Conservation (phyloP, 345 rosid species). For the Lepidium sativum region DNA sequence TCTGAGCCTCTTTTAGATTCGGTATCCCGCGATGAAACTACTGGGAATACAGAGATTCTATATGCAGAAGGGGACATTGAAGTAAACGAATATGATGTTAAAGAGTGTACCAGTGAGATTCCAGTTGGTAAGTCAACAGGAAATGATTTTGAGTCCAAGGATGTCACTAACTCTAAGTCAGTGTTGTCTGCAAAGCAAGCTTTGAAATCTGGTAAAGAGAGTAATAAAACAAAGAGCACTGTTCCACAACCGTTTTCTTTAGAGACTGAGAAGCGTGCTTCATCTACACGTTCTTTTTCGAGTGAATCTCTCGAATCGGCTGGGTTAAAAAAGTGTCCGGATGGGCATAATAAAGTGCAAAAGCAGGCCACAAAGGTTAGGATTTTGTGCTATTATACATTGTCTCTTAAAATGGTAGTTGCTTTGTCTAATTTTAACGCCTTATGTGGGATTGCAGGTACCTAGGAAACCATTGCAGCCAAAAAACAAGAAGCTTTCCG, state of each 20-base stretch:
- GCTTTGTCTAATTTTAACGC: not conserved
- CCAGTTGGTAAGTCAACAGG: slow-evolving; percentile 29
- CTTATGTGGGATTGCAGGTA: slow-evolving; percentile 28
- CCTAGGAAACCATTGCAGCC: slow-evolving; percentile 58
- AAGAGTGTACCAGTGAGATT: slow-evolving; percentile 63
- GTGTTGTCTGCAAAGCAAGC: slow-evolving; percentile 29
- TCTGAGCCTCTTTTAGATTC: slow-evolving; percentile 30
- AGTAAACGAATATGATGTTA: slow-evolving; percentile 64
- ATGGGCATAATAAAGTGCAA: slow-evolving; percentile 16
- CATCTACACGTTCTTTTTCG: slow-evolving; percentile 41
- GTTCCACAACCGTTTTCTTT: slow-evolving; percentile 86
- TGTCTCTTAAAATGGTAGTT: not conserved
- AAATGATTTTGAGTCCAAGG: not conserved
- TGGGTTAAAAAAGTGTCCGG: slow-evolving; percentile 12
- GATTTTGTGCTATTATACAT: not conserved
- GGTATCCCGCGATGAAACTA: slow-evolving; percentile 38
- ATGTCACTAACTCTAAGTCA: slow-evolving; percentile 13
- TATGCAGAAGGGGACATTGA: slow-evolving; percentile 50
- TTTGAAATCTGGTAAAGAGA: slow-evolving; percentile 36
- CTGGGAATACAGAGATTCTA: slow-evolving; percentile 37
- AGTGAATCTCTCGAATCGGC: slow-evolving; percentile 26
- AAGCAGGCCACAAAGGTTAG: slow-evolving; percentile 17
- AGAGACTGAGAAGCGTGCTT: slow-evolving; percentile 86
- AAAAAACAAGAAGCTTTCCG: slow-evolving; percentile 59
- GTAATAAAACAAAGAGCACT: slow-evolving; percentile 51